These are phyloP conservation scores for Lanmaoa rubissima DNA, from an alignment of 768 basidiomycete genomes.

Conservation along the genomic window DNA sequence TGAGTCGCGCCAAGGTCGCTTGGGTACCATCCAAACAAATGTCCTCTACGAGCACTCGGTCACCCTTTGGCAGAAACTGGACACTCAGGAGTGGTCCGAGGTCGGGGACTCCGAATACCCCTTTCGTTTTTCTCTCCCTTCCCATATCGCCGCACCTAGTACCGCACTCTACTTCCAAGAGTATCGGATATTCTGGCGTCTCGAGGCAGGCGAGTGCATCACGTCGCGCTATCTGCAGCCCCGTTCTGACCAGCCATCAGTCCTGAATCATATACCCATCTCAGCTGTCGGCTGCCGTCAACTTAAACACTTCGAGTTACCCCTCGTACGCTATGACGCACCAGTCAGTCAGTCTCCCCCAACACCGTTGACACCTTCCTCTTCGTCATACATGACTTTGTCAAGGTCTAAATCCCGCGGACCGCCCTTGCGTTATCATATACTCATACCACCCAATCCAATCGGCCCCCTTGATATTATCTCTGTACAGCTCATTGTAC, in stretches of 20 bases:
- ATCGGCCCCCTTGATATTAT: slow-evolving; percentile 74
- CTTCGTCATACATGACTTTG: slow-evolving; percentile 38
- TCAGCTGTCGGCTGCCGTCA: slow-evolving; percentile 65
- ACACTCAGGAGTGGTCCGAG: slow-evolving; percentile 53
- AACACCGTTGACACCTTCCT: slow-evolving; percentile 35
- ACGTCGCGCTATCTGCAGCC: background rate
- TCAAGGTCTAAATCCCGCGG: slow-evolving; percentile 55
- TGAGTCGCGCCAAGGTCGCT: slow-evolving; percentile 66
- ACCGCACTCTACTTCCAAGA: slow-evolving; percentile 67
- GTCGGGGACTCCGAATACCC: slow-evolving; percentile 67
- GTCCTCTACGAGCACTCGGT: slow-evolving; percentile 66
- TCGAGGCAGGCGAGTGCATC: slow-evolving; percentile 68
- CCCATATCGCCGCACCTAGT: slow-evolving; percentile 60
- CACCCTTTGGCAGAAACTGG: slow-evolving; percentile 67
- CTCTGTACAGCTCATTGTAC: slow-evolving; percentile 59
- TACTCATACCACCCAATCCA: slow-evolving; percentile 53
- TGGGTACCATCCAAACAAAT: slow-evolving; percentile 57
- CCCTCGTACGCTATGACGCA: slow-evolving; percentile 67
- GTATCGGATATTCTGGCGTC: slow-evolving; percentile 78
- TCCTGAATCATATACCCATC: slow-evolving; percentile 65
- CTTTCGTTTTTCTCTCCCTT: slow-evolving; percentile 69
- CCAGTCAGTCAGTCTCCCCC: slow-evolving; percentile 41
- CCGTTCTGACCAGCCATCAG: slow-evolving; percentile 38
- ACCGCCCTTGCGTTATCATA: slow-evolving; percentile 56
- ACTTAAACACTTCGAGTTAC: slow-evolving; percentile 67